These are phyloP conservation scores for Xylaria venustula DNA, from an alignment of 495 filamentous ascomycete genomes.

Conservation along the genomic window DNA sequence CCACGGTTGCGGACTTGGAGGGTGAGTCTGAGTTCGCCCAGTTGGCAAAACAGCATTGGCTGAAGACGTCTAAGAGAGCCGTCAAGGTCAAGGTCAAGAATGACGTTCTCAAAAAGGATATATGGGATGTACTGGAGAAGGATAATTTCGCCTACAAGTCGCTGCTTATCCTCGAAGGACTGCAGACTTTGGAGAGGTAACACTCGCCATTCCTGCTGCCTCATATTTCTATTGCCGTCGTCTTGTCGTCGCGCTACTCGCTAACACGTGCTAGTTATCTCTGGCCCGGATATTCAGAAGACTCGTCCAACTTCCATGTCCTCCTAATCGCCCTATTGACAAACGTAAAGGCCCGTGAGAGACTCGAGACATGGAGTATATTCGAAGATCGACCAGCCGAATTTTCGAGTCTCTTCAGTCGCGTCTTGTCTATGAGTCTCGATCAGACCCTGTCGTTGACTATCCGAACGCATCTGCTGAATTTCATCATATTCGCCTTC, in stretches of 20 bases:
- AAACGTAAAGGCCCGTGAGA: conserved; percentile 84
- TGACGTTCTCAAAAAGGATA: conserved; percentile 80
- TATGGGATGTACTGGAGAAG: conserved; percentile 88
- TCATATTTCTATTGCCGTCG: background rate
- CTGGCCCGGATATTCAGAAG: conserved; percentile 89
- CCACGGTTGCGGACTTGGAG: conserved; percentile 52
- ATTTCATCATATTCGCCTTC: conserved; percentile 87
- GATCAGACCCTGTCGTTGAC: conserved; percentile 68
- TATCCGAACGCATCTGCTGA: conserved; percentile 75
- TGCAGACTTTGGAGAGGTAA: conserved; percentile 87
- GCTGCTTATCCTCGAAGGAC: conserved; percentile 79
- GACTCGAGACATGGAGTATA: conserved; percentile 83
- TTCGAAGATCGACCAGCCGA: conserved; percentile 76
- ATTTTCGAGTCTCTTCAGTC: conserved; percentile 88
- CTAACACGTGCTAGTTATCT: conserved; percentile 38
- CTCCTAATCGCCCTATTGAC: conserved; percentile 80
- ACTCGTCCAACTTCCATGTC: conserved; percentile 87
- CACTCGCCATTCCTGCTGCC: conserved; percentile 1
- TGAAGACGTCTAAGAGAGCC: conserved; percentile 58
- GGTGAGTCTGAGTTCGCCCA: conserved; percentile 79
- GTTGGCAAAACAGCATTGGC: conserved; percentile 83
- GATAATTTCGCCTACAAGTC: conserved; percentile 73
- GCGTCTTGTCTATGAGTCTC: conserved; percentile 84
- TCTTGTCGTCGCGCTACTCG: conserved; percentile 14
- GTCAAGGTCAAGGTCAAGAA: conserved; percentile 70